Evolutionary conservation across 176 grass and related monocot species (phyloP).

Genomic region (Miscanthus lutarioriparius): DNA sequence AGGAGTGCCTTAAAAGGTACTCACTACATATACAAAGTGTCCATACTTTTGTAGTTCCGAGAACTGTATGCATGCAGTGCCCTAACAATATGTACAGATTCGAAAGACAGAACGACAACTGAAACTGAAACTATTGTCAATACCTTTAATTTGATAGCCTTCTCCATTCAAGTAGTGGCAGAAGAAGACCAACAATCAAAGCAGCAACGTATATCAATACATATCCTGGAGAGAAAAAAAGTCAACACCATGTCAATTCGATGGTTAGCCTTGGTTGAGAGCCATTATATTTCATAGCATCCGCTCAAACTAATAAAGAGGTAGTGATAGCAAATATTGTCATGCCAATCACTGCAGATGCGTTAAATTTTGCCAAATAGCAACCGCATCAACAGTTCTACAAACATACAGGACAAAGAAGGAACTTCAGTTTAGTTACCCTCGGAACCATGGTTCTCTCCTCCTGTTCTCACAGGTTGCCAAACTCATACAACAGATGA

Average conservation of each 20-base stretch:
- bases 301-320: background rate
- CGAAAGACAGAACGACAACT: background rate
- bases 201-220: background rate
- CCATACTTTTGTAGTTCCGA: background rate
- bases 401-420: slow-evolving; percentile 13
- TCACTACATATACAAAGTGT: background rate
- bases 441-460: background rate
- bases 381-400: background rate
- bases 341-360: background rate
- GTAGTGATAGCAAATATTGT: background rate
- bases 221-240: slow-evolving; percentile 32
- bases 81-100: background rate
- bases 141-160: slow-evolving; percentile 29
- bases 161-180: slow-evolving; percentile 9
- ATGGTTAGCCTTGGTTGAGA: background rate
- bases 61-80: background rate
- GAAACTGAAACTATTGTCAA: background rate
- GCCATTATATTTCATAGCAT: background rate
- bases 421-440: slow-evolving; percentile 28
- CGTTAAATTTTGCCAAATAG: background rate
- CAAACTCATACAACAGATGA: background rate
- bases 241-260: background rate
- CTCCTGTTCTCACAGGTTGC: background rate
- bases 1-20: background rate
- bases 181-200: background rate